These are phyloP conservation scores for Paecilomyces dactylethromorphus DNA, from an alignment of 2,329 filamentous ascomycete species.

Conservation along the genomic window DNA sequence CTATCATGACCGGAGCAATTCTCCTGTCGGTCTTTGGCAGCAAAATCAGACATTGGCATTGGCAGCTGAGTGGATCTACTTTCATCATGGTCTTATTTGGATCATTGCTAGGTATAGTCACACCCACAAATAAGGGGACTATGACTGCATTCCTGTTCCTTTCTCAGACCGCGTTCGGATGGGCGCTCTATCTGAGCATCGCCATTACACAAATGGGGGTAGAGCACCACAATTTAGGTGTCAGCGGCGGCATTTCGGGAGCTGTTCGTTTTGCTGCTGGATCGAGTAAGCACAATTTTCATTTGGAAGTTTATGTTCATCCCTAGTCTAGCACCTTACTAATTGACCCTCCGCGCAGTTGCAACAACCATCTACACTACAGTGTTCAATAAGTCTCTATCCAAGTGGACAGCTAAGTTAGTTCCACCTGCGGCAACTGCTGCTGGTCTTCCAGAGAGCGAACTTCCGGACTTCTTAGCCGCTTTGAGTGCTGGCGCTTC, in stretches of 20 bases:
- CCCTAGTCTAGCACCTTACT: neutral
- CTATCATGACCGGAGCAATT: constrained; percentile 37
- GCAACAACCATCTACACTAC: constrained; percentile 38
- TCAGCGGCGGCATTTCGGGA: constrained; percentile 38
- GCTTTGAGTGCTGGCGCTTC: constrained; percentile 15
- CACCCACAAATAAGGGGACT: constrained; percentile 37
- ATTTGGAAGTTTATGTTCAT: neutral
- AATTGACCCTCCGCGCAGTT: constrained; percentile 13
- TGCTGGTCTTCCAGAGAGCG: constrained; percentile 27
- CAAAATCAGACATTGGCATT: constrained; percentile 41
- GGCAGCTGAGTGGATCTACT: constrained; percentile 39
- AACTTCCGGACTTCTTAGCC: constrained; percentile 22
- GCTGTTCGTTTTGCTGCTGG: constrained; percentile 40
- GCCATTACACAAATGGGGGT: constrained; percentile 46
- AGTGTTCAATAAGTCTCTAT: constrained; percentile 33
- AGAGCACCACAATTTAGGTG: constrained; percentile 43
- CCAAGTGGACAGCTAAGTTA: constrained; percentile 21
- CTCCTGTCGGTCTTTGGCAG: constrained; percentile 37
- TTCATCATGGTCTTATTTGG: constrained; percentile 45
- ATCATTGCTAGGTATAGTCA: constrained; percentile 37
- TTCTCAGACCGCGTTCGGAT: constrained; percentile 40
- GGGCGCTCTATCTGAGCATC: constrained; percentile 43
- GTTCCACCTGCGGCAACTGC: constrained; percentile 28
- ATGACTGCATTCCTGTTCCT: constrained; percentile 45
- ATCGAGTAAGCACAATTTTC: constrained; percentile 13